Evolutionary conservation across 345 rosid genomes (phyloP), one percentile per base, ranked within the genome.

Genomic region (Bruguiera gymnorhiza): DNA sequence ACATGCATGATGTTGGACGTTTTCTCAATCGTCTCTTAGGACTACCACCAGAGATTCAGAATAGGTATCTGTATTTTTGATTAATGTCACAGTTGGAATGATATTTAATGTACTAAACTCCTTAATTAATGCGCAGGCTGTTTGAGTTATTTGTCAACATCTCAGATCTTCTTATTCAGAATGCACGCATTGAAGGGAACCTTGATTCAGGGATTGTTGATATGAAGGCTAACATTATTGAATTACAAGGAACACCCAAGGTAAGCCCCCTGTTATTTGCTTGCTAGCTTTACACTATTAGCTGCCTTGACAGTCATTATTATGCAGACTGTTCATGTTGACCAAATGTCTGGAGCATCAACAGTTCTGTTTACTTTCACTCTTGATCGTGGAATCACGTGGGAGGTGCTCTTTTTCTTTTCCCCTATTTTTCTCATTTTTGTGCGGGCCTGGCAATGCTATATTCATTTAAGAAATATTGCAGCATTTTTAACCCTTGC

Each of bases 1-100:
- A 94, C 76, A 94, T 94, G 98, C 97, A 91, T 67, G 98, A 94
- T 72, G 93, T 89, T 78, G 98, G 97, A 21, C 88, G 97, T 77
- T 94, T 91, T 76, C 86, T 94, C 58, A 94, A 94, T 83, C 90
- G 99, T 31, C 92, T 95, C 71, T 80, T 92, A 62, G 98, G 98
- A 66, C 84, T 95, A 80, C 97, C 99, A 63, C 96, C 99, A 63
- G 97, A 92, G 59, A 91, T 95, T 77, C 99, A 95, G 71, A 95
- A 95, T 81, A 87, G 97, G 98, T 91, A 27, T 16, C 66, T 69
- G 52, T 34, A 52, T 51, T 80, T 52, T 76, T 63, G 62, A 52
- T 36, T 73, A 18, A 70, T 27, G 31, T 54, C 43, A 69, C 27
- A 11, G 53, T 71, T 59, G 30, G 32, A 34, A 58, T 66, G 20